Base-by-base conservation (phyloP, 2,329 filamentous ascomycete species). In the Fusarium sacchari region DNA sequence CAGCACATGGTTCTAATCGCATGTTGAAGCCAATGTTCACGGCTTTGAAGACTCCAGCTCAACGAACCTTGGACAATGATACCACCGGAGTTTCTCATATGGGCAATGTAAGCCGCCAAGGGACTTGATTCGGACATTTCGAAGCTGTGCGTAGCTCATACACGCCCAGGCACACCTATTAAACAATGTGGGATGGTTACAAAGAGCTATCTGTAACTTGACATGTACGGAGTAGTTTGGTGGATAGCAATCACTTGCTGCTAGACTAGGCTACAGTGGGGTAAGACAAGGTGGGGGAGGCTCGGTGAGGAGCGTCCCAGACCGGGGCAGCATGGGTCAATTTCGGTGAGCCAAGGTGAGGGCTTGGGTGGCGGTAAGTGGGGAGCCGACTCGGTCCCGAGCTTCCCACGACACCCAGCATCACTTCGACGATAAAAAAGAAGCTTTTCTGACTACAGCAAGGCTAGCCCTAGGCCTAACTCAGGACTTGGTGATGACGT, bases 21-120 rank as follows among this genome's bases (percentile, higher is more conserved):
- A 50, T 43, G 18, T 43, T 43, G 53, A 49, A 59, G 42, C 42
- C 32, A 22, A 26, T 36, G 24, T 57, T 67, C 46, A 66, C 47
- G 44, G 47, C 40, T 34, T 40, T 49, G 47, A 67, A 32, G 56
- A 39, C 43, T 63, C 30, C 53, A 52, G 36, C 20, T 43, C 39
- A 55, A 68, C 78, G 47, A 71, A 88, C 87, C 87, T 81, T 80
- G 82, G 49, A 90, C 86, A 52, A 89, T 79, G 60, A 85, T 75
- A 55, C 82, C 82, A 40, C 84, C 86, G 71, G 85, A 81, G 66
- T 82, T 81, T 62, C 83, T 83, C 82, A 88, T 86, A 67, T 82
- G 73, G 59, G 83, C 81, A 71, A 89, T 87, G 77, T 85, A 88
- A 37, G 76, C 74, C 58, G 83, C 75, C 58, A 86, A 74, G 14